phyloP scores from a whole-genome alignment of 495 filamentous ascomycete species.

The Xylaria telfairii region DNA sequence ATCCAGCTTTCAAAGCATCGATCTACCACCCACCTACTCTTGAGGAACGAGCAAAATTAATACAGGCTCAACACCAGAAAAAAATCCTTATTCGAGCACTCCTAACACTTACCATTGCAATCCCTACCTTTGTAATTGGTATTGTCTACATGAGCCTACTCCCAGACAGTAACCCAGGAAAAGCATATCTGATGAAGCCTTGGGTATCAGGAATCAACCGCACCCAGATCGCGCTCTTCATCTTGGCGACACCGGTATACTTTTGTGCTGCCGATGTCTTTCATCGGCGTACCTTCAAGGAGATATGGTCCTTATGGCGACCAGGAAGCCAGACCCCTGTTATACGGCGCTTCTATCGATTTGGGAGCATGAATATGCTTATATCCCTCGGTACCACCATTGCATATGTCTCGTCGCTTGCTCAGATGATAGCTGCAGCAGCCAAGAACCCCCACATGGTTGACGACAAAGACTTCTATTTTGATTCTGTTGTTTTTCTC shows the following conservation, averaged over 20 bases:
- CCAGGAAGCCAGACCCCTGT: slow-evolving; percentile 78
- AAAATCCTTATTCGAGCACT: slow-evolving; percentile 69
- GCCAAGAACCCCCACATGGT: slow-evolving; percentile 41
- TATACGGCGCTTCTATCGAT: slow-evolving; percentile 80
- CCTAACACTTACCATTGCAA: slow-evolving; percentile 73
- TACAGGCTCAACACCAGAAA: slow-evolving; percentile 67
- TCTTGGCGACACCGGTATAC: slow-evolving; percentile 88
- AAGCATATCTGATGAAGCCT: slow-evolving; percentile 69
- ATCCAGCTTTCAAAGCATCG: slow-evolving; percentile 67
- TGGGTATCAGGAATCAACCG: slow-evolving; percentile 79
- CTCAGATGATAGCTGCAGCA: slow-evolving; percentile 75
- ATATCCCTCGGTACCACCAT: slow-evolving; percentile 89
- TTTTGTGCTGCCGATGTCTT: slow-evolving; percentile 89
- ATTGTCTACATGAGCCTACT: slow-evolving; percentile 91
- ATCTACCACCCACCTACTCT: slow-evolving; percentile 84
- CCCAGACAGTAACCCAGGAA: slow-evolving; percentile 57
- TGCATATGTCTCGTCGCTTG: slow-evolving; percentile 85
- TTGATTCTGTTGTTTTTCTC: slow-evolving; percentile 92
- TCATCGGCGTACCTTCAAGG: slow-evolving; percentile 78
- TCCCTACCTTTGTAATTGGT: slow-evolving; percentile 89
- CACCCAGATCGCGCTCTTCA: slow-evolving; percentile 81
- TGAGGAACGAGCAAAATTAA: slow-evolving; percentile 79
- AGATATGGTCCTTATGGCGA: slow-evolving; percentile 80
- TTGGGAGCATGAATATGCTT: slow-evolving; percentile 96
- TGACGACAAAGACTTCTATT: slow-evolving; percentile 73